Evolutionary conservation across 2,329 filamentous ascomycete genomes (phyloP), one percentile per base, ranked within the genome.

Genomic region (Cytospora paraplurivora): DNA sequence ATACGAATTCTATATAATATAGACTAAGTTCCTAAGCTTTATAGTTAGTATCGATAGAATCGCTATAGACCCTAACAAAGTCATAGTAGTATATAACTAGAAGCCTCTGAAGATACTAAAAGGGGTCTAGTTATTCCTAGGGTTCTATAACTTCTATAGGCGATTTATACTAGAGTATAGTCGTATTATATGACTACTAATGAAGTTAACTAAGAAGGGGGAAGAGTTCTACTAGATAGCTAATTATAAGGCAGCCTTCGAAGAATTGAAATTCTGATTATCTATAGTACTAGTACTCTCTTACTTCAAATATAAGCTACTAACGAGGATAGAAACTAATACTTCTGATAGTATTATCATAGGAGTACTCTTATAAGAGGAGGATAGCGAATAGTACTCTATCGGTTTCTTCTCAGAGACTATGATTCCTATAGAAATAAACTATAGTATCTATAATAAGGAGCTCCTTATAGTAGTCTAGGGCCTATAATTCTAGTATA

Each of bases 21-120:
- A n/a, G n/a, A n/a, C 10, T 33, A 58, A 50, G 41, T 50, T 33
- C 15, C 15, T 58, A 4, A 15, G 15, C 4, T 58, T 58, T 58
- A 57, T 57, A 33, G 33, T 57, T 49, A 49, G n/a, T 49, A 57
- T 8, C 10, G 33, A 57, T 35, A 50, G 11, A 4, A 34, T 57
- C 17, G 15, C 21, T 34, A 50, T 58, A 21, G 33, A 50, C 12
- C 6, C 7, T 3, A 49, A 19, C 10, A 50, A 58, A 27, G n/a
- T 58, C 27, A 37, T 4, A 13, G 21, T 50, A n/a, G 37, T 58
- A 27, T 47, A 50, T 13, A 10, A 50, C 5, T 58, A 50, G 35
- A 11, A 41, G 2, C 8, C 32, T 5, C 7, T 10, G 7, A 56
- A 32, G n/a, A n/a, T n/a, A n/a, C n/a, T n/a, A n/a, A n/a, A n/a